Percentiles rank a stretch among this genome's conserved stretches.
These are phyloP conservation scores for Claviceps digitariae DNA, from an alignment of 2,329 filamentous ascomycete genomes.

Conservation along the genomic window DNA sequence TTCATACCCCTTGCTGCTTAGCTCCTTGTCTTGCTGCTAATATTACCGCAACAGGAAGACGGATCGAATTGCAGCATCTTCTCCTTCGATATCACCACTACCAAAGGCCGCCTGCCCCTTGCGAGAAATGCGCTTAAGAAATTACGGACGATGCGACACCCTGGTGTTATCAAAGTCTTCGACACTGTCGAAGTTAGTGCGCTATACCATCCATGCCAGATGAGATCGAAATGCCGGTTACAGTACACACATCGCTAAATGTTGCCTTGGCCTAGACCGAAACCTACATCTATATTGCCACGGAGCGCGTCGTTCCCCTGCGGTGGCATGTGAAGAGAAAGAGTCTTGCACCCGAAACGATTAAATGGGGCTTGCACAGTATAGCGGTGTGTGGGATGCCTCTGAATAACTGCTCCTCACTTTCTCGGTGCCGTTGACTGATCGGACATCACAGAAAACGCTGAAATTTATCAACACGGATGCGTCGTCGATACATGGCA, in stretches of 20 bases:
- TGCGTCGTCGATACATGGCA: slow-evolving; percentile 81
- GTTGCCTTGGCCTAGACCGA: slow-evolving; percentile 51
- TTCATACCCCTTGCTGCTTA: neutral
- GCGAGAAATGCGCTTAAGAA: slow-evolving; percentile 93
- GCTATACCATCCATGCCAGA: neutral
- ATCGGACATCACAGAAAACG: slow-evolving; percentile 49
- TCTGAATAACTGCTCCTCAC: too few relatives aligned
- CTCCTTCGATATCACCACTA: slow-evolving; percentile 76
- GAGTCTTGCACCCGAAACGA: slow-evolving; percentile 77
- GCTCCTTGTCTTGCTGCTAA: neutral
- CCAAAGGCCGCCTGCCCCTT: slow-evolving; percentile 68
- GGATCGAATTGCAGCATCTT: slow-evolving; percentile 92
- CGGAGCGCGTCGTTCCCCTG: slow-evolving; percentile 75
- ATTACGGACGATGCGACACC: slow-evolving; percentile 81
- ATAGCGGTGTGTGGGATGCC: slow-evolving; percentile 48
- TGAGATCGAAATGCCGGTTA: neutral
- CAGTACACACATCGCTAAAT: slow-evolving; percentile 11
- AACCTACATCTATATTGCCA: slow-evolving; percentile 89
- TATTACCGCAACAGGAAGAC: slow-evolving; percentile 53
- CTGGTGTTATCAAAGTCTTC: slow-evolving; percentile 84
- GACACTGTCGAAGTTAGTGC: slow-evolving; percentile 73
- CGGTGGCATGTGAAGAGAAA: slow-evolving; percentile 83
- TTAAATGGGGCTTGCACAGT: slow-evolving; percentile 90
- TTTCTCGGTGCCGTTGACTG: slow-evolving; percentile 6
- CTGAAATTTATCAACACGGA: slow-evolving; percentile 95